Conservation (phyloP, 2,329 filamentous ascomycete genomes). For the Claviceps africana region DNA sequence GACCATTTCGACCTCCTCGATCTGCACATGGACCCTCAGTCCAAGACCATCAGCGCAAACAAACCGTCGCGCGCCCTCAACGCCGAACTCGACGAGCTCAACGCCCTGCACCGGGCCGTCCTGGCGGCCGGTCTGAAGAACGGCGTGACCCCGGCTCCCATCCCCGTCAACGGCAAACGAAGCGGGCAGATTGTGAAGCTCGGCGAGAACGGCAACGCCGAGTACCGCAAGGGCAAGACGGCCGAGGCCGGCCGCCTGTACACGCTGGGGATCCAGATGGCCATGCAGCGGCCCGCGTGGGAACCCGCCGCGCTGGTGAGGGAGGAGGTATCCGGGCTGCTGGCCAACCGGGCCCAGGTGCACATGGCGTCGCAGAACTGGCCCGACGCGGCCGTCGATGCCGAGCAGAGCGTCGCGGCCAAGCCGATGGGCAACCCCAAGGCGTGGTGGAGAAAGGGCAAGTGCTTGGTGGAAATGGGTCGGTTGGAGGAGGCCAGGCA, state of each 20-base stretch:
- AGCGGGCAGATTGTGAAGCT: conserved; percentile 79
- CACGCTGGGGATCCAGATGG: conserved; percentile 81
- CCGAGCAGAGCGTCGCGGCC: conserved; percentile 75
- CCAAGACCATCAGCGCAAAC: conserved; percentile 53
- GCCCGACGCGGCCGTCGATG: conserved; percentile 78
- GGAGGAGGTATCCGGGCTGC: conserved; percentile 69
- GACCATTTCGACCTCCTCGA: conserved; percentile 74
- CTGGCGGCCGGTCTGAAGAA: conserved; percentile 44
- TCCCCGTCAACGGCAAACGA: conserved; percentile 88
- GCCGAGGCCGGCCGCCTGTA: conserved; percentile 69
- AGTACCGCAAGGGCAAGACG: conserved; percentile 66
- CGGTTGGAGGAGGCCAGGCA: conserved; percentile 66
- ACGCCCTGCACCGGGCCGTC: conserved; percentile 63
- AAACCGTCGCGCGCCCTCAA: conserved; percentile 36
- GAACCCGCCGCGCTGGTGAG: conserved; percentile 71
- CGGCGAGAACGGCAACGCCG: conserved; percentile 70
- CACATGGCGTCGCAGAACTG: conserved; percentile 72
- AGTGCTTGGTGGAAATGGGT: conserved; percentile 83
- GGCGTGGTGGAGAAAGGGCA: conserved; percentile 82
- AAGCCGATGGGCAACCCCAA: conserved; percentile 81
- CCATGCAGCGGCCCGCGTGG: conserved; percentile 67
- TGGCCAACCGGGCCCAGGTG: conserved; percentile 80
- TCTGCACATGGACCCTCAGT: conserved; percentile 64
- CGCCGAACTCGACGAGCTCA: conserved; percentile 58
- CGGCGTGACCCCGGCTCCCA: conserved; percentile 64